Evolutionary conservation across 1,139 yeast genomes (phyloP), one percentile per base, ranked within the genome.

Genomic region (Protomyces inouyei): DNA sequence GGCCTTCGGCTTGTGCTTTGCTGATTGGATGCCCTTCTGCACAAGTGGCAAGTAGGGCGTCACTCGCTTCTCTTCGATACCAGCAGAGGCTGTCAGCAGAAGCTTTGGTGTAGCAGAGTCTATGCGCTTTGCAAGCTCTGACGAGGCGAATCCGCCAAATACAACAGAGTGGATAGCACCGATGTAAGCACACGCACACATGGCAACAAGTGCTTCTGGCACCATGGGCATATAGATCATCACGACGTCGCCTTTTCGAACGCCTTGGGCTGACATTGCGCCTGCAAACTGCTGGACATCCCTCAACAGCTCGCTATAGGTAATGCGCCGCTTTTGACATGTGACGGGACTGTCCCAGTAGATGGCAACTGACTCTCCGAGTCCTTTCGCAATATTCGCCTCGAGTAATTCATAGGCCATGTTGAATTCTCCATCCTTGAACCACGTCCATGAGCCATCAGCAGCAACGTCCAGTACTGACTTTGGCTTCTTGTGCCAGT

Each of bases 171-270:
- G 63, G 5, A 59, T 23, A 18, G 63, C 63, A 12, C 63, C 63
- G 6, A 59, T 28, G 12, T 55, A 36, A 18, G 63, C 63, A 52
- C 63, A 59, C 10, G 63, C 63, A 32, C 32, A 52, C 63, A 59
- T 59, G 8, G 51, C 63, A 12, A 59, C 57, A 28, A 59, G 18
- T 12, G 63, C 63, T 51, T 52, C 63, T 6, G 63, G 63, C 18
- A 59, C 54, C 63, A 59, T 59, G 43, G 63, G 63, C 63, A 59
- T 59, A 37, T 59, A 59, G 25, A 59, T 59, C 63, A 59, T 59
- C 37, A 59, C 63, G 52, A 52, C 57, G 43, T 59, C 63, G 23
- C 63, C 63, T 35, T 59, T 59, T 3, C 43, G 52, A 8, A 59
- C 57, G 14, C 63, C 63, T n/a, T 52, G 55, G 3, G n/a, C 23